Conservation (phyloP, 805 yeast genomes). For the Monosporozyma siamensis region DNA sequence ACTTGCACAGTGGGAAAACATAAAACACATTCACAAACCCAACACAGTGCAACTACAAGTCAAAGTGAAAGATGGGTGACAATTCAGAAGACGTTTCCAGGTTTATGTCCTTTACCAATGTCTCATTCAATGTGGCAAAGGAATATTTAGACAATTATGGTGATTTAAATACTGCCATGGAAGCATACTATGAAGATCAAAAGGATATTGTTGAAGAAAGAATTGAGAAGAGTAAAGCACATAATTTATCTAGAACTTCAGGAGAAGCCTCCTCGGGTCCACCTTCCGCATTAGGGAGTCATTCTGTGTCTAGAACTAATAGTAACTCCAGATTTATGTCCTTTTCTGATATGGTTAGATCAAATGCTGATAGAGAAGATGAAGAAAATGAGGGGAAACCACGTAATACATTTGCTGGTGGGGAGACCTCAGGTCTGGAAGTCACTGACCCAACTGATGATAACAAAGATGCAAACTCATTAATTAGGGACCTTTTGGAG, state of each 20-base stretch:
- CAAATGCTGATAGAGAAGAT: conserved; percentile 32
- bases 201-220: conserved; percentile 4
- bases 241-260: not conserved
- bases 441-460: conserved; percentile 58
- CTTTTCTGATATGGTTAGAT: conserved; percentile 32
- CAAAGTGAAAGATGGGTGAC: conserved; percentile 1
- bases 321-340: conserved; percentile 31
- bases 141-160: conserved; percentile 29
- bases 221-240: not conserved
- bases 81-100: conserved; percentile 6
- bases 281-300: not conserved
- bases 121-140: conserved; percentile 32
- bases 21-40: no score
- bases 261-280: not conserved
- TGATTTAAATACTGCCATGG: conserved; percentile 22
- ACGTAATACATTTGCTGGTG: conserved; percentile 56
- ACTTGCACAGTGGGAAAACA: no score
- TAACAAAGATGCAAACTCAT: conserved; percentile 35
- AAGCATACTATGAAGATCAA: conserved; percentile 20
- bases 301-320: conserved; percentile 1
- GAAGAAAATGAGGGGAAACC: conserved; percentile 41
- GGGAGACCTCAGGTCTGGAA: conserved; percentile 66
- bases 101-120: conserved; percentile 33
- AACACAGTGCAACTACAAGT: not conserved
- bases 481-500: conserved; percentile 48